Conservation (phyloP, 192 early-diverging fungal species). For the Backusella tarrabulga region DNA sequence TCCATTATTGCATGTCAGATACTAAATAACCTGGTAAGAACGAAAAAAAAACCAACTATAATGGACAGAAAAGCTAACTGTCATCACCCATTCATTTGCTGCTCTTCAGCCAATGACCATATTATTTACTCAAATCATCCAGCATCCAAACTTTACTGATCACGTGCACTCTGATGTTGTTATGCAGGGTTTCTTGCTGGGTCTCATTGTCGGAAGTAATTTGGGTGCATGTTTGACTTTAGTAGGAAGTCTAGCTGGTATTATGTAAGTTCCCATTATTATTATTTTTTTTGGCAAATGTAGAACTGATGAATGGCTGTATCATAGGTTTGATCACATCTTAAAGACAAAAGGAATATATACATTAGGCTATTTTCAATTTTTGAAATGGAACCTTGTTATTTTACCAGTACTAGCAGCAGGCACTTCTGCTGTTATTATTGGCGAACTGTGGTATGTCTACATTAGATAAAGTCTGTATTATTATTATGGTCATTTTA, state of each 20-base stretch:
- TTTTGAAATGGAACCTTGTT: slow-evolving; percentile 58
- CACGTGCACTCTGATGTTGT: slow-evolving; percentile 36
- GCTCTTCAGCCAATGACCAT: slow-evolving; percentile 71
- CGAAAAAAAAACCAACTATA: neutral
- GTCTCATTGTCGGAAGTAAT: slow-evolving; percentile 74
- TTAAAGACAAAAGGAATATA: slow-evolving; percentile 48
- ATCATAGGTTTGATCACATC: slow-evolving; percentile 49
- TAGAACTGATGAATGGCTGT: neutral
- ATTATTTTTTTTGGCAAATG: slow-evolving; percentile 3
- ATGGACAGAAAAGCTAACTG: neutral
- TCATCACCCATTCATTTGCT: neutral
- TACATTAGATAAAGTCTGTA: neutral
- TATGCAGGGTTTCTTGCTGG: slow-evolving; percentile 63
- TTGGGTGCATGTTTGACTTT: slow-evolving; percentile 80
- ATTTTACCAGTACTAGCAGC: slow-evolving; percentile 56
- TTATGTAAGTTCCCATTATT: slow-evolving; percentile 43
- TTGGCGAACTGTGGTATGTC: slow-evolving; percentile 49
- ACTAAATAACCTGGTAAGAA: slow-evolving; percentile 68
- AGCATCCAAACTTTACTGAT: slow-evolving; percentile 57
- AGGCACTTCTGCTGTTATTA: slow-evolving; percentile 43
- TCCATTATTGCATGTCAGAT: slow-evolving; percentile 69
- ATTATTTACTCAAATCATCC: slow-evolving; percentile 70
- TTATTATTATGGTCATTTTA: no score
- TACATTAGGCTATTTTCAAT: slow-evolving; percentile 46
- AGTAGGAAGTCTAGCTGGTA: slow-evolving; percentile 73